Conservation (phyloP, 495 filamentous ascomycete genomes). For the Penicillium desertorum region DNA sequence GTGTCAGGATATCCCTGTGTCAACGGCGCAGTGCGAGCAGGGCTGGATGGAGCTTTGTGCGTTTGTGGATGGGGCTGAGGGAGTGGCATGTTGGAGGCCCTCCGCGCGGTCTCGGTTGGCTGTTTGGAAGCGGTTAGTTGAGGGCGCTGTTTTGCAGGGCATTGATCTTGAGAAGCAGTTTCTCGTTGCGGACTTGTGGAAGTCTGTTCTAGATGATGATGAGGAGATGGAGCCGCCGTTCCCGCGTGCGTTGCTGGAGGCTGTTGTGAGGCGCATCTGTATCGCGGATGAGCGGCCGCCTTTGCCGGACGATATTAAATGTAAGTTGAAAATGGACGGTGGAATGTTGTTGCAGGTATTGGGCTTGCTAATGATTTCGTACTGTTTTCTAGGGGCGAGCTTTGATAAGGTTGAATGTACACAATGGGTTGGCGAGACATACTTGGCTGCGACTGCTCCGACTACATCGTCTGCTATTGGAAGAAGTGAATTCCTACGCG, state of each 20-base stretch:
- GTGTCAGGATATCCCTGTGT: conserved; percentile 48
- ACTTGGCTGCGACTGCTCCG: conserved; percentile 51
- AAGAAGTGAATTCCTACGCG: conserved; percentile 49
- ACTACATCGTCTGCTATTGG: conserved; percentile 33
- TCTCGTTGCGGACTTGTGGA: conserved; percentile 47
- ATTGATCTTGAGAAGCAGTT: conserved; percentile 50
- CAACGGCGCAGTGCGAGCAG: conserved; percentile 40
- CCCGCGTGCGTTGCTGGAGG: conserved; percentile 43
- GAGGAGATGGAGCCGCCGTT: conserved; percentile 32
- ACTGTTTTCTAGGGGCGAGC: conserved; percentile 38
- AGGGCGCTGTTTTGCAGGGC: conserved; percentile 45
- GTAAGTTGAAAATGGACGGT: conserved; percentile 31
- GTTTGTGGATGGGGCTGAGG: conserved; percentile 38
- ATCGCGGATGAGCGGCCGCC: conserved; percentile 23
- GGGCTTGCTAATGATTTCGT: conserved; percentile 11
- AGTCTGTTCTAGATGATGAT: conserved; percentile 49
- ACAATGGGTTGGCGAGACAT: conserved; percentile 51
- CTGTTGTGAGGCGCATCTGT: conserved; percentile 43
- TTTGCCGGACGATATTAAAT: conserved; percentile 34
- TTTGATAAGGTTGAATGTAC: conserved; percentile 48
- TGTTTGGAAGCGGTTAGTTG: conserved; percentile 49
- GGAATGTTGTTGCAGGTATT: background rate
- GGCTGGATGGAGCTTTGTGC: conserved; percentile 52
- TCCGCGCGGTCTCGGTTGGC: conserved; percentile 39
- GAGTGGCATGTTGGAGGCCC: conserved; percentile 41